A percentile compares a stretch with the other conserved stretches of the same genome.
Evolutionary conservation across 805 yeast species (phyloP).

Genomic region (Metschnikowia gelsemii): DNA sequence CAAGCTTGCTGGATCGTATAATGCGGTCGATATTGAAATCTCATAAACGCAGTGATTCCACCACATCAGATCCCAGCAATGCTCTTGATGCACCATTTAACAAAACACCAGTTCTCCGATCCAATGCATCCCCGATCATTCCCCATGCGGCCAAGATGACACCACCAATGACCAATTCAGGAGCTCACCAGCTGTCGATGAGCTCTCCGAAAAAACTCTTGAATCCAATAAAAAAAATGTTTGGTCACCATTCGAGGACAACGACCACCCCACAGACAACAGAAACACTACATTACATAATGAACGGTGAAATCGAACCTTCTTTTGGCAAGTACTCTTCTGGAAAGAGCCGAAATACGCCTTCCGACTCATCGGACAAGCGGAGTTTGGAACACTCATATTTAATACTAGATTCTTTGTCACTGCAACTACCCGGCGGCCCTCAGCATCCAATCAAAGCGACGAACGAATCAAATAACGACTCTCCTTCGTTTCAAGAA

Average conservation of each 20-base stretch:
- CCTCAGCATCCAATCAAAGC: no score
- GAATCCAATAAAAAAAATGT: constrained; percentile 38
- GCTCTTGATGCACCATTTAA: constrained; percentile 8
- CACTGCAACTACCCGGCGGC: neutral
- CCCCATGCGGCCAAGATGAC: constrained; percentile 1
- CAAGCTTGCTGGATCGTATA: neutral
- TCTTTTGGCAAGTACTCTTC: constrained; percentile 10
- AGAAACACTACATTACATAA: constrained; percentile 15
- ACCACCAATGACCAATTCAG: constrained; percentile 15
- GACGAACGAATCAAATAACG: neutral
- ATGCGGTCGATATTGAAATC: constrained; percentile 23
- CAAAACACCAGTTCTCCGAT: neutral
- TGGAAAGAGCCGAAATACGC: neutral
- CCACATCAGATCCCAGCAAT: constrained; percentile 16
- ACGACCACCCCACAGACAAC: constrained; percentile 8
- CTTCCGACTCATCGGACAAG: constrained; percentile 9
- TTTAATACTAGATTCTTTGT: constrained; percentile 1
- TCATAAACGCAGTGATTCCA: constrained; percentile 21
- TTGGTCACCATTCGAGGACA: constrained; percentile 21
- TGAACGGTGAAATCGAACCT: constrained; percentile 16
- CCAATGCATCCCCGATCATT: constrained; percentile 1
- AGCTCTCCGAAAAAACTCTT: constrained; percentile 39
- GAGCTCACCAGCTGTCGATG: constrained; percentile 10
- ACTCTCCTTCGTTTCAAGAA: neutral
- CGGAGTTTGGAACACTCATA: neutral